Percentiles rank a stretch among this genome's conserved stretches.
These are phyloP conservation scores for Phanerodontia chrysosporium DNA, from an alignment of 768 basidiomycete species.

Conservation along the genomic window DNA sequence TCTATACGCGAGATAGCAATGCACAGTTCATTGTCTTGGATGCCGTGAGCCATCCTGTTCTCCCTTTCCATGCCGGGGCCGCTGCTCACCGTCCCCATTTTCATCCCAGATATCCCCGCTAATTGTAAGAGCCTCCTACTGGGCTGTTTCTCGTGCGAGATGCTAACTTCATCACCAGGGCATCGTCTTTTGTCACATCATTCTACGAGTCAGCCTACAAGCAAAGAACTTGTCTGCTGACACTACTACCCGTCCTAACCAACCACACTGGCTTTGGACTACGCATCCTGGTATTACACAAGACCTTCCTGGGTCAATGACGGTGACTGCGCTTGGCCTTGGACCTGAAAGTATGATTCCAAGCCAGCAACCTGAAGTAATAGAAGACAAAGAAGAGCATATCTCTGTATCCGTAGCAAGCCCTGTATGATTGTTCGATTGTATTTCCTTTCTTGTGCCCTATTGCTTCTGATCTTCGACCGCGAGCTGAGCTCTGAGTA, in stretches of 20 bases:
- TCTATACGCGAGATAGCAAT: constrained; percentile 9
- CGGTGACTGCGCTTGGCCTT: neutral
- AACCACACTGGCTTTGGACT: constrained; percentile 1
- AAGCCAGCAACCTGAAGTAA: neutral
- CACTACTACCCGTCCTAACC: neutral
- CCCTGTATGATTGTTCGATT: neutral
- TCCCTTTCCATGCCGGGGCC: neutral
- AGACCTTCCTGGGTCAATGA: neutral
- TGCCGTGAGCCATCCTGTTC: constrained; percentile 1
- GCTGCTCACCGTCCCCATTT: neutral
- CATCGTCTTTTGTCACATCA: constrained; percentile 10
- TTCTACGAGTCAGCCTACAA: neutral
- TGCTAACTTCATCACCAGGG: no score
- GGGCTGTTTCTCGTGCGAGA: no score
- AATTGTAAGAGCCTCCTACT: neutral
- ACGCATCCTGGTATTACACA: neutral
- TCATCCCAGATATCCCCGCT: neutral
- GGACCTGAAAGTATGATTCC: neutral
- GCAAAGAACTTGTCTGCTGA: neutral
- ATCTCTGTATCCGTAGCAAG: neutral
- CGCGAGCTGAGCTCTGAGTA: neutral
- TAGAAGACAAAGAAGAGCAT: neutral
- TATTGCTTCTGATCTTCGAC: no score
- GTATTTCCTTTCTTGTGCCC: neutral
- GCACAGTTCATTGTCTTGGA: constrained; percentile 11